A percentile compares a stretch with the other conserved stretches of the same genome.
These are phyloP conservation scores for Aureobasidium sp. DNA, from an alignment of 2,329 filamentous ascomycete species.

Conservation along the genomic window DNA sequence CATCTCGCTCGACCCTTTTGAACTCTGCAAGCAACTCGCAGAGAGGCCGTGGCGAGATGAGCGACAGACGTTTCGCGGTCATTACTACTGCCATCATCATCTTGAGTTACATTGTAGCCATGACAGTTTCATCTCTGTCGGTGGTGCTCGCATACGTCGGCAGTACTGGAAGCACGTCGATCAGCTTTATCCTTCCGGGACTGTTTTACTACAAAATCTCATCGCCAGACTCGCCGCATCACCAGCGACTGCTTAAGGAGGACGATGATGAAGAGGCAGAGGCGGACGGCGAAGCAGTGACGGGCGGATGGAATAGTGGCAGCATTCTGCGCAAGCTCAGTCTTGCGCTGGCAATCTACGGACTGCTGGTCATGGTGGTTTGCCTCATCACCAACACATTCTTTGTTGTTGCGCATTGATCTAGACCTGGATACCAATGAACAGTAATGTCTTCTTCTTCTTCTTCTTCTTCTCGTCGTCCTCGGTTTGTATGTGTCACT, in stretches of 20 bases:
- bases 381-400: slow-evolving; percentile 82
- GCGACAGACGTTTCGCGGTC: slow-evolving; percentile 78
- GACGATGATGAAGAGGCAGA: slow-evolving; percentile 74
- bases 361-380: slow-evolving; percentile 77
- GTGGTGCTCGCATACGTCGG: slow-evolving; percentile 92
- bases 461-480: neutral
- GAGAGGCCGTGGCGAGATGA: slow-evolving; percentile 50
- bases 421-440: neutral
- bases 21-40: slow-evolving; percentile 6
- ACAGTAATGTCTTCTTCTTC: neutral
- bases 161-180: slow-evolving; percentile 86
- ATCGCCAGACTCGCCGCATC: slow-evolving; percentile 73
- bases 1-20: slow-evolving; percentile 23
- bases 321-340: slow-evolving; percentile 61
- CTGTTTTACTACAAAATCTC: slow-evolving; percentile 99
- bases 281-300: slow-evolving; percentile 30
- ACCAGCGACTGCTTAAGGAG: slow-evolving; percentile 81
- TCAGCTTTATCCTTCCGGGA: slow-evolving; percentile 92
- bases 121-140: slow-evolving; percentile 84
- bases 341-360: slow-evolving; percentile 72
- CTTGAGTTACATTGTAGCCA: slow-evolving; percentile 75
- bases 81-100: slow-evolving; percentile 83
- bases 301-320: slow-evolving; percentile 30
- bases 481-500: neutral
- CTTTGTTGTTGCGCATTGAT: slow-evolving; percentile 58